These are phyloP conservation scores for Tetrahymena thermophila DNA, from an alignment of 73 alveolate genomes.

Conservation along the genomic window DNA sequence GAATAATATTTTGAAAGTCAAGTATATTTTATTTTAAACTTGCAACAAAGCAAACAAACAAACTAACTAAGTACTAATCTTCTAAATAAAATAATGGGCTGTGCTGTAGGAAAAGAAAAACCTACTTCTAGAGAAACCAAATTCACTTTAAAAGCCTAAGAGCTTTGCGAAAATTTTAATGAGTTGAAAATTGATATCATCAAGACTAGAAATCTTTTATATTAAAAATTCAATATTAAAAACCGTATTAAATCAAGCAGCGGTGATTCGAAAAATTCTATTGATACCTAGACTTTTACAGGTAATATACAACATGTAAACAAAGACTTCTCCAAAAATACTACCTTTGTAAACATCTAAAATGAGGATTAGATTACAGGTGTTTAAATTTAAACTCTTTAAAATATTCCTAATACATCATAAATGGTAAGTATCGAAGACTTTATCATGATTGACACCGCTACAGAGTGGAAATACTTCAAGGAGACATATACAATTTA, in stretches of 20 bases:
- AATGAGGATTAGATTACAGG: neutral
- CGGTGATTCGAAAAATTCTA: neutral
- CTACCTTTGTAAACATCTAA: neutral
- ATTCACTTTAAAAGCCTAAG: neutral
- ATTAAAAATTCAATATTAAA: neutral
- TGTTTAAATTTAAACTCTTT: neutral
- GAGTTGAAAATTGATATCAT: neutral
- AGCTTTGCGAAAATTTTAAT: neutral
- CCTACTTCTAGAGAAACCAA: neutral
- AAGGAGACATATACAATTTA: neutral
- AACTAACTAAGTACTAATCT: neutral
- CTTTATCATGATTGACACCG: neutral
- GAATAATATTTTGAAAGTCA: neutral
- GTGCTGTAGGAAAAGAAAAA: neutral
- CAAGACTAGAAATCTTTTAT: neutral
- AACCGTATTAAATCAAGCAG: neutral
- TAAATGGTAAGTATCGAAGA: neutral
- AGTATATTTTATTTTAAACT: too few relatives aligned
- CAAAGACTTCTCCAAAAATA: neutral
- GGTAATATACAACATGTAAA: neutral
- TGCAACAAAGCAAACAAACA: neutral
- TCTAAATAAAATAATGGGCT: neutral
- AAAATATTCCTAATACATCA: neutral
- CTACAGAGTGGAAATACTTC: neutral
- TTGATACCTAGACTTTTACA: neutral